phyloP scores from a whole-genome alignment of 208 protist genomes.

The Polymyxa betae region DNA sequence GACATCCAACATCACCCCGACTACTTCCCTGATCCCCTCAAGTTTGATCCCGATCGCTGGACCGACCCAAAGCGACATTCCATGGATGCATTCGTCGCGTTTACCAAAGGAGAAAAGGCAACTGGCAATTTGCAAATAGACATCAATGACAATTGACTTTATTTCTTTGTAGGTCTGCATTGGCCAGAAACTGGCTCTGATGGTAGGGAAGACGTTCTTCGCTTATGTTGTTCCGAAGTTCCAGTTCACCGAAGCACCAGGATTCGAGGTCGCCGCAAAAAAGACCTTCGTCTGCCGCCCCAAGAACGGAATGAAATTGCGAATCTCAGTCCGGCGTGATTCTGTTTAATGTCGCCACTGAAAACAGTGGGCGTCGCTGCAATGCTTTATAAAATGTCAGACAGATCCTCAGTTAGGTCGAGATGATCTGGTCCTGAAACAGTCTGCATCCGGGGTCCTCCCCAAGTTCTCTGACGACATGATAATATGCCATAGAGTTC shows the following conservation, averaged over 20 bases:
- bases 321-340: not conserved
- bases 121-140: not conserved
- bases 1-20: conserved; percentile 19
- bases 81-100: not conserved
- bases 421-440: no score
- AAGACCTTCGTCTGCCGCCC: not conserved
- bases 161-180: not conserved
- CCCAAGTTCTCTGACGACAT: not conserved
- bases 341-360: not conserved
- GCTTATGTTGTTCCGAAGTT: not conserved
- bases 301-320: conserved; percentile 37
- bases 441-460: not conserved
- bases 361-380: not conserved
- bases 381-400: no score
- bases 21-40: not conserved
- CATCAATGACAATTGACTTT: not conserved
- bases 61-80: not conserved
- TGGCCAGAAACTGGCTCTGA: not conserved
- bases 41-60: conserved; percentile 43
- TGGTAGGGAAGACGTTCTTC: conserved; percentile 23
- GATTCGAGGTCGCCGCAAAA: not conserved
- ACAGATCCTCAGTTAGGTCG: no score
- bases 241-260: not conserved
- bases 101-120: conserved; percentile 34
- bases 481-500: conserved; percentile 40